Evolutionary conservation across 192 early-diverging fungal species (phyloP), one percentile per base, ranked within the genome.

Genomic region (Umbelopsis isabellina): DNA sequence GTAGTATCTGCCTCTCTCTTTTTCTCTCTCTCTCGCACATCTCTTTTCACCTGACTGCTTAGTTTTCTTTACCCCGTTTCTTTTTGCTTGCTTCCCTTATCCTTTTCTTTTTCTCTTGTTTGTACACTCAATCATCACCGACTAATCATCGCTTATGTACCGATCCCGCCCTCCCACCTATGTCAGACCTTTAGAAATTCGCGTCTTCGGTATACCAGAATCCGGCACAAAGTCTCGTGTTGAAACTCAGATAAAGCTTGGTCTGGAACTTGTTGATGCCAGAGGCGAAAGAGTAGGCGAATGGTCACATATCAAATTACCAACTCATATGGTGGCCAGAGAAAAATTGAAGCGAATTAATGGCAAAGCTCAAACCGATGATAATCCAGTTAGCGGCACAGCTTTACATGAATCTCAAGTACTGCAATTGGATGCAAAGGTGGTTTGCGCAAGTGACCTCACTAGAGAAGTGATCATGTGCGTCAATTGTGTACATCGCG

Each of bases 211-310:
- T 22, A 49, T 80, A 23, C 73, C 79, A 22, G 50, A 51, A n/a
- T 68, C 69, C 12, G 79, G 79, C 5, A 85, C 87, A 35, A 90
- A 91, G 69, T 92, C 89, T 33, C 81, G 92, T 13, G 92, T 94
- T 41, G 92, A 95, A 76, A 95, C 93, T 49, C 93, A 93, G 77
- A 92, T 92, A 75, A 92, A 91, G 61, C 80, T 94, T 22, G 91
- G 90, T 20, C 67, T 95, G 70, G 88, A 92, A 67, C 79, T 95
- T 30, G 82, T 86, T 1, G 84, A 81, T 15, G 67, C 75, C 65
- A 46, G 71, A 47, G 90, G 91, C 46, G 86, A 89, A 65, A 81
- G 85, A 23, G 89, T 84, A 21, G 82, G 80, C 18, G 75, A 83
- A 71, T 93, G 91, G 89, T 84, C 91, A 67, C 91, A 92, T 66